These are phyloP conservation scores for Tolypocladium album DNA, from an alignment of 2,329 filamentous ascomycete species.

Conservation along the genomic window DNA sequence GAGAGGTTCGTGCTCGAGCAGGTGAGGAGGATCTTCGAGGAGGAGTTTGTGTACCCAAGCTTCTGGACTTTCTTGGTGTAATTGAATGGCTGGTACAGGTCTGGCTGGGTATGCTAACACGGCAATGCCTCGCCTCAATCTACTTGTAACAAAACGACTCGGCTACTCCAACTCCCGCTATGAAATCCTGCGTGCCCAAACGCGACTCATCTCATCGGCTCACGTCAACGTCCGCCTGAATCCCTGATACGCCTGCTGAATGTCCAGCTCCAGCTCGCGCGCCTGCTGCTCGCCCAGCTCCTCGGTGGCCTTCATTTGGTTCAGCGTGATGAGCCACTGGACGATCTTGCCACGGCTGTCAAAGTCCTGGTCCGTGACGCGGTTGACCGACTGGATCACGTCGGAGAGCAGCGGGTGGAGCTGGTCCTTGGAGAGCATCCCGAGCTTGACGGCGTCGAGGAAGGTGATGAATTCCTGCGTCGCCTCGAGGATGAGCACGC, in stretches of 20 bases:
- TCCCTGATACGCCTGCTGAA: slow-evolving; percentile 86
- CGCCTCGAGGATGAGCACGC: slow-evolving; percentile 70
- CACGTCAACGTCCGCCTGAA: slow-evolving; percentile 72
- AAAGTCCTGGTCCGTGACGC: slow-evolving; percentile 91
- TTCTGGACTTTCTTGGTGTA: slow-evolving; percentile 96
- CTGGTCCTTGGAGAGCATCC: slow-evolving; percentile 87
- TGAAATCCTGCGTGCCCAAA: neutral
- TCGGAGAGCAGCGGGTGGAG: slow-evolving; percentile 92
- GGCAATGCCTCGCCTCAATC: neutral
- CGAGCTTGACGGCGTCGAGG: slow-evolving; percentile 85
- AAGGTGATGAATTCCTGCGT: slow-evolving; percentile 99
- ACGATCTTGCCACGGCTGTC: slow-evolving; percentile 95
- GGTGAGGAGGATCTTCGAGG: slow-evolving; percentile 93
- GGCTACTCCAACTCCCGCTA: neutral
- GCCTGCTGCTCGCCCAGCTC: slow-evolving; percentile 81
- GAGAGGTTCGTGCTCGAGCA: slow-evolving; percentile 96
- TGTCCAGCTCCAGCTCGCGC: slow-evolving; percentile 82
- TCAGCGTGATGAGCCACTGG: slow-evolving; percentile 93
- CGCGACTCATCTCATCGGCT: slow-evolving; percentile 2
- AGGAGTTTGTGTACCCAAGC: slow-evolving; percentile 96
- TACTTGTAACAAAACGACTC: neutral
- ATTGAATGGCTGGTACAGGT: neutral
- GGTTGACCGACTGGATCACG: slow-evolving; percentile 94
- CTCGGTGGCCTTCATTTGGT: slow-evolving; percentile 95
- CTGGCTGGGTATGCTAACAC: neutral